These are phyloP conservation scores for Pseudopithomyces maydicus DNA, from an alignment of 2,329 filamentous ascomycete species.

Conservation along the genomic window DNA sequence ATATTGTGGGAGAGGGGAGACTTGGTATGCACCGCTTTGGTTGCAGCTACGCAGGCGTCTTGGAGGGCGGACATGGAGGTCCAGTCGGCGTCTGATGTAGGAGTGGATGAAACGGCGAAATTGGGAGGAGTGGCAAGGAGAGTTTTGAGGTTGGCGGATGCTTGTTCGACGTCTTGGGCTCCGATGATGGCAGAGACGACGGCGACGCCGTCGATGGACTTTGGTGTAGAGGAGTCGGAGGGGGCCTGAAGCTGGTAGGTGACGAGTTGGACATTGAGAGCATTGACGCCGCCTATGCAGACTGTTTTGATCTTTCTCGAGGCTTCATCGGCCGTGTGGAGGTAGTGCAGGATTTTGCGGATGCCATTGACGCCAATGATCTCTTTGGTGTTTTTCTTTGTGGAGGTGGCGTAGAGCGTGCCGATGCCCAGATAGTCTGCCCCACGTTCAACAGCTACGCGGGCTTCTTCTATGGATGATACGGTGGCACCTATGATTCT, in stretches of 20 bases:
- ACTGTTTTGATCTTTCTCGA: constrained; percentile 59
- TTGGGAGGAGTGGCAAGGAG: constrained; percentile 54
- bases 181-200: constrained; percentile 89
- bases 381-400: constrained; percentile 84
- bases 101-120: constrained; percentile 24
- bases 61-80: constrained; percentile 15
- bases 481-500: constrained; percentile 90
- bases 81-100: constrained; percentile 14
- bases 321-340: constrained; percentile 51
- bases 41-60: constrained; percentile 45
- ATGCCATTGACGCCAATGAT: constrained; percentile 78
- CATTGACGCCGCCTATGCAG: constrained; percentile 88
- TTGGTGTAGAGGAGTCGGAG: constrained; percentile 44
- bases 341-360: constrained; percentile 66
- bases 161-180: constrained; percentile 67
- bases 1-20: constrained; percentile 91
- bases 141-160: constrained; percentile 63
- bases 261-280: constrained; percentile 74
- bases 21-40: constrained; percentile 64
- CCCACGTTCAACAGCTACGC: constrained; percentile 72
- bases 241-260: constrained; percentile 68
- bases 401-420: constrained; percentile 81
- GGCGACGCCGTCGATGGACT: constrained; percentile 78
- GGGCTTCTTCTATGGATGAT: constrained; percentile 74
- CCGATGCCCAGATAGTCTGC: constrained; percentile 92